Evolutionary conservation across 2,329 filamentous ascomycete species (phyloP), one percentile per base, ranked within the genome.

Genomic region (Microsporum ferrugineum): DNA sequence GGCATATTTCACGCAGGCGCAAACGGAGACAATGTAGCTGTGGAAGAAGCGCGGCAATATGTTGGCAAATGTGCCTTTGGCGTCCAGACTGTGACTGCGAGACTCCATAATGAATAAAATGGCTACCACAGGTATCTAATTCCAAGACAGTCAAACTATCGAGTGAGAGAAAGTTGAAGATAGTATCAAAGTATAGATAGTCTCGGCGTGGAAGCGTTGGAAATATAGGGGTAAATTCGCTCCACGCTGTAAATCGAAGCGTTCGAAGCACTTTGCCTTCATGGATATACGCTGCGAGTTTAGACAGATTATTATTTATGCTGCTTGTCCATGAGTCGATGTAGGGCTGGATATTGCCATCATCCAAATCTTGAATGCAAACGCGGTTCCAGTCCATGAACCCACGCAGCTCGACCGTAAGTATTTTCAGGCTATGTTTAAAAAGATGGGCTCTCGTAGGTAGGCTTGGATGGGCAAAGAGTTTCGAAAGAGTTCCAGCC

Each of bases 1-100:
- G 47, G 33, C 59, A 60, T 27, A 60, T 60, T 31, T 49, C 12
- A 39, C 59, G 59, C 59, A 60, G 41, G 14, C 59, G 59, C 31
- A 60, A 29, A 36, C 41, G 59, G 31, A 60, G 49, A 31, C 49
- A 8, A n/a, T 45, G 47, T 39, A 57, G 23, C 41, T n/a, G 41
- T 5, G 59, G 23, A 34, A 60, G 59, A 57, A 60, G 59, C 3
- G 10, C 23, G 17, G 45, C 29, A 23, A 60, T 60, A 39, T 29
- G 4, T 10, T 23, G 36, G 17, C 59, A 60, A 5, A 60, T 43
- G 33, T 60, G 59, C 8, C 14, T 45, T 23, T 23, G 41, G n/a
- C 17, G 14, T 41, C 39, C 12, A 4, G 41, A 45, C 3, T 45
- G 41, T 5, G 17, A 5, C 17, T 36, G 5, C 3, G 34, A 31